Percentiles rank a stretch among this genome's conserved stretches.
phyloP scores from a whole-genome alignment of 352 stramenopile species.

The Globisporangium spiculum region DNA sequence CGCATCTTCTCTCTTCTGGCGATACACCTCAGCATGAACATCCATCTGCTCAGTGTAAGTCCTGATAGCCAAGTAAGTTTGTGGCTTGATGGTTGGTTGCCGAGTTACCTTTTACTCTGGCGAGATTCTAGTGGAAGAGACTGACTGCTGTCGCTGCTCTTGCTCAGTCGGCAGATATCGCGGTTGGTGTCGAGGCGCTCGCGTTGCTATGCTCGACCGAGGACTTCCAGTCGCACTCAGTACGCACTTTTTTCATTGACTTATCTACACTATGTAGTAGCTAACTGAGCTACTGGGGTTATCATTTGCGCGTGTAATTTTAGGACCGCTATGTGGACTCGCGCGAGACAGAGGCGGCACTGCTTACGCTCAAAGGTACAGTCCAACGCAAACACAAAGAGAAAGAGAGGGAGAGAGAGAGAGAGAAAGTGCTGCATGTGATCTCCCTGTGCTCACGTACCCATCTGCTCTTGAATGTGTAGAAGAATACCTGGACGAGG shows the following conservation, averaged over 20 bases:
- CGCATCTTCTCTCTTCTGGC: conserved; percentile 75
- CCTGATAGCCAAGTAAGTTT: conserved; percentile 18
- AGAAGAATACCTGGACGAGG: conserved; percentile 76
- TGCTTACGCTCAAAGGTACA: conserved; percentile 53
- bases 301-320: background rate
- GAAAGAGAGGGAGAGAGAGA: background rate
- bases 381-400: background rate
- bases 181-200: conserved; percentile 63
- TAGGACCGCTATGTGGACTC: conserved; percentile 63
- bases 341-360: conserved; percentile 46
- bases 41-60: conserved; percentile 45
- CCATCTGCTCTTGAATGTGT: background rate
- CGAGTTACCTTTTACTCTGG: background rate
- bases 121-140: background rate
- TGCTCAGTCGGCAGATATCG: conserved; percentile 41
- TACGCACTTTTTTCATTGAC: conserved; percentile 11
- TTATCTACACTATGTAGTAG: too few relatives aligned
- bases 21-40: conserved; percentile 70
- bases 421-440: background rate
- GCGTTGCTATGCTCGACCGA: conserved; percentile 78
- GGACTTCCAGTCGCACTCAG: conserved; percentile 74
- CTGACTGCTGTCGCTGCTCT: background rate
- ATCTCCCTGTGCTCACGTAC: background rate
- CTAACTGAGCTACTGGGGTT: background rate
- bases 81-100: background rate